Base-by-base conservation (phyloP, 768 basidiomycete genomes). In the Pulveroboletus sp. region DNA sequence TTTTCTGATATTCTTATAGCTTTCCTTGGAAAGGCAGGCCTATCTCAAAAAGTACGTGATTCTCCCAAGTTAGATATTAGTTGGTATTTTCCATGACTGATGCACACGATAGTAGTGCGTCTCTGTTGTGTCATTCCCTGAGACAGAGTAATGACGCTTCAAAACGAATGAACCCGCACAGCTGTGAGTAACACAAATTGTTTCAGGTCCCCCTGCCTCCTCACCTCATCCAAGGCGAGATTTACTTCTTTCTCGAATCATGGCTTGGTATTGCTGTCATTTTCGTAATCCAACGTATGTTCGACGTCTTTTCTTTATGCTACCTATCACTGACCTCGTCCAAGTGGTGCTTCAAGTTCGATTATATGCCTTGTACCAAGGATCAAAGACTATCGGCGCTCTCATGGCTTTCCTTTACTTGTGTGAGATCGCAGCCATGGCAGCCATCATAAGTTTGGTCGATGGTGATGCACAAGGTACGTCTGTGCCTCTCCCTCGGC, bases 331-430 rank as follows among this genome's bases (percentile, higher is more conserved):
- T 49, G 40, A 59, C 21, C 7, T 3, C 15, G 7, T 11, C 26
- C 30, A 28, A 59, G 54, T 56, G 8, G 28, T 58, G 11, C 57
- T 59, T 31, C 54, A 56, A 39, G 47, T 33, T 43, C 47, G 54
- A 6, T 24, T 59, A 17, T 56, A 56, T 17, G 43, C 54, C 4
- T 26, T 56, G 39, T 59, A 52, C 17, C 41, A 21, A 28, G 4
- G 17, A 14, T 59, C 58, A 3, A 49, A 26, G 14, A 24, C 44
- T 8, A 17, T 59, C 9, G n/a, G 56, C 9, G 31, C 30, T 2
- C 2, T 59, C 33, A 38, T 59, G 43, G 13, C 18, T 11, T 27
- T 39, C 8, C 26, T 50, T 32, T 60, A 40, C 4, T 3, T 59
- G 21, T 47, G 45, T 8, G 39, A 52, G 38, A 10, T 44, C 9